Percentiles rank a stretch among this genome's conserved stretches.
These are phyloP conservation scores for Gentiana macrophylla DNA, from an alignment of 257 asterid species.

Conservation along the genomic window DNA sequence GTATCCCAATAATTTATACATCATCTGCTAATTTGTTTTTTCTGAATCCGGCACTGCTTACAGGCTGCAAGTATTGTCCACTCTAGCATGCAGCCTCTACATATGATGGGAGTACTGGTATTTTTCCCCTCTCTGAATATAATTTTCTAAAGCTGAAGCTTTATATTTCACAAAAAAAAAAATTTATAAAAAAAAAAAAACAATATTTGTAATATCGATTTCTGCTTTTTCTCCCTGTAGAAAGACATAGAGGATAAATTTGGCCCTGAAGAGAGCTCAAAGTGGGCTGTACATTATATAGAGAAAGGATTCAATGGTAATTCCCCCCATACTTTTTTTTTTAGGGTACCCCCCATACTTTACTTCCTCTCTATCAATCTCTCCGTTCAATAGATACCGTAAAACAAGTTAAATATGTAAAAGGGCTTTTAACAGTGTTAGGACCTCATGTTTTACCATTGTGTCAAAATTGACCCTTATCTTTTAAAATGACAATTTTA, in stretches of 20 bases:
- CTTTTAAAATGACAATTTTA: too few relatives aligned
- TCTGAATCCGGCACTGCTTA: too few relatives aligned
- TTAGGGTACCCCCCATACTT: not conserved
- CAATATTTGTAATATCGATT: not conserved
- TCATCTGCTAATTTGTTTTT: too few relatives aligned
- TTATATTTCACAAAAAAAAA: not conserved
- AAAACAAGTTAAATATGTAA: too few relatives aligned
- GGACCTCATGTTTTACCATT: too few relatives aligned
- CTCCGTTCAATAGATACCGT: too few relatives aligned
- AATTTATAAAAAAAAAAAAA: too few relatives aligned
- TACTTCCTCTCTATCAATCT: too few relatives aligned
- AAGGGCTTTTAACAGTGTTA: too few relatives aligned
- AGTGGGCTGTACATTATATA: conserved; percentile 38
- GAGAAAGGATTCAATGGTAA: conserved; percentile 57
- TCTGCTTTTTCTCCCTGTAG: conserved; percentile 22
- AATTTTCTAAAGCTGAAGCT: not conserved
- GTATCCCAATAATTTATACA: too few relatives aligned
- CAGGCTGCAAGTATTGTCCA: conserved; percentile 69
- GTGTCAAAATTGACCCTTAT: too few relatives aligned
- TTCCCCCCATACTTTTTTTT: conserved; percentile 9
- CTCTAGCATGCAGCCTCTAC: conserved; percentile 76
- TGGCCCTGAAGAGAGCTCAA: conserved; percentile 35
- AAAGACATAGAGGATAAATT: conserved; percentile 43
- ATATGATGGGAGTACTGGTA: conserved; percentile 56
- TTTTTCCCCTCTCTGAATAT: conserved; percentile 6